Conservation (phyloP, 2,329 filamentous ascomycete species). For the Neonectria ditissima region DNA sequence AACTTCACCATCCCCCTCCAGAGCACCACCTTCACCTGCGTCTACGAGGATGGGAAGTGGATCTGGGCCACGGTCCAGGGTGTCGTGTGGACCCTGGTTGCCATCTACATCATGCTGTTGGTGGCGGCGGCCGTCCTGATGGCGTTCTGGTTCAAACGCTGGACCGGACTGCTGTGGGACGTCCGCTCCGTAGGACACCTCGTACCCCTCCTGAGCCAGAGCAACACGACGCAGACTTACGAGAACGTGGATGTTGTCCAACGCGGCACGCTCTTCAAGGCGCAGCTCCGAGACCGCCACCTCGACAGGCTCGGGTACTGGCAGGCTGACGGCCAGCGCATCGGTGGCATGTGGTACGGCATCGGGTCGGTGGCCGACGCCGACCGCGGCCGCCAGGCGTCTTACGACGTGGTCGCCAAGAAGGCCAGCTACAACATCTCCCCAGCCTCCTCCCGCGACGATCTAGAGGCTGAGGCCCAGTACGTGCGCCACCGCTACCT, state of each 20-base stretch:
- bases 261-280: slow-evolving; percentile 63
- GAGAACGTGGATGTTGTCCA: slow-evolving; percentile 71
- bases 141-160: slow-evolving; percentile 71
- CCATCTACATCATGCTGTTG: slow-evolving; percentile 76
- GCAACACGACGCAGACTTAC: slow-evolving; percentile 82
- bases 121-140: slow-evolving; percentile 65
- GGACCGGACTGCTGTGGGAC: slow-evolving; percentile 88
- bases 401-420: slow-evolving; percentile 44
- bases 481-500: slow-evolving; percentile 69
- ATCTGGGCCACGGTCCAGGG: slow-evolving; percentile 83
- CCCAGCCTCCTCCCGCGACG: slow-evolving; percentile 46
- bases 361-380: slow-evolving; percentile 67
- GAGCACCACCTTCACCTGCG: slow-evolving; percentile 78
- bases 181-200: slow-evolving; percentile 84
- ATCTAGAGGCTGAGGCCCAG: slow-evolving; percentile 44
- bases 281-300: slow-evolving; percentile 66
- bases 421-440: slow-evolving; percentile 48
- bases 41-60: slow-evolving; percentile 72
- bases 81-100: slow-evolving; percentile 82
- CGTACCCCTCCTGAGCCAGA: slow-evolving; percentile 80
- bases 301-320: slow-evolving; percentile 87
- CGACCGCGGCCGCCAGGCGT: slow-evolving; percentile 37
- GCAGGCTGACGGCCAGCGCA: slow-evolving; percentile 73
- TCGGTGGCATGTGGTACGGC: slow-evolving; percentile 80
- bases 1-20: slow-evolving; percentile 86